Percentiles rank a stretch among this genome's conserved stretches.
These are phyloP conservation scores for Podosphaera fusca DNA, from an alignment of 2,329 filamentous ascomycete species.

Conservation along the genomic window DNA sequence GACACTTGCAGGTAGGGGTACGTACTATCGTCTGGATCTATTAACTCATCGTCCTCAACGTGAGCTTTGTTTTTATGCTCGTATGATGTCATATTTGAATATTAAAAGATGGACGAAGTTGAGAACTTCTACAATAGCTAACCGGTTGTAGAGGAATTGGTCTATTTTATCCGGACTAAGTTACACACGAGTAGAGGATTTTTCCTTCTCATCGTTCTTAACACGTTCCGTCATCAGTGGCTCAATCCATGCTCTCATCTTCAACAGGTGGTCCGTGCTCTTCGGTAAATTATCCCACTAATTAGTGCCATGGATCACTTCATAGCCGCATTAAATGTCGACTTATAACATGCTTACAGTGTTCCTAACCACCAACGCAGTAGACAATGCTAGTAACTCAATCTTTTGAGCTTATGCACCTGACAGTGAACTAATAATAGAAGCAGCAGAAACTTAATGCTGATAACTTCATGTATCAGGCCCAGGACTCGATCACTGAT, in stretches of 20 bases:
- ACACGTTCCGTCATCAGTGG: slow-evolving; percentile 1
- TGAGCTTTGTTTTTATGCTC: slow-evolving; percentile 39
- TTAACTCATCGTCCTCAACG: slow-evolving; percentile 43
- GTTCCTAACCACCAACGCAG: no score
- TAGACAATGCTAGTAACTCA: neutral
- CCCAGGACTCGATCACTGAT: no score
- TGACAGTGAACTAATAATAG: neutral
- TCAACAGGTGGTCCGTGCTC: slow-evolving; percentile 1
- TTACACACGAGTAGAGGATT: no score
- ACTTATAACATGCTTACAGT: no score
- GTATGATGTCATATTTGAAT: slow-evolving; percentile 15
- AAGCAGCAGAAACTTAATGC: neutral
- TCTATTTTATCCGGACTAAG: no score
- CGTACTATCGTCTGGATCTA: slow-evolving; percentile 58
- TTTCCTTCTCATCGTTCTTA: neutral
- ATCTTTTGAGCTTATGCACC: neutral
- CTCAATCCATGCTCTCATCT: slow-evolving; percentile 2
- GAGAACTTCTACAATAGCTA: slow-evolving; percentile 18
- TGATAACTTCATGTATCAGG: no score
- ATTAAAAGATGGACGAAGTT: slow-evolving; percentile 19
- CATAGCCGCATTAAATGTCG: no score
- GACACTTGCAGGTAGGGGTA: slow-evolving; percentile 3
- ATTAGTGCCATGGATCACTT: no score
- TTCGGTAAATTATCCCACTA: no score
- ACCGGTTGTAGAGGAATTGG: neutral